phyloP scores from a whole-genome alignment of 2,329 filamentous ascomycete genomes.

The Aschersonia sp. region DNA sequence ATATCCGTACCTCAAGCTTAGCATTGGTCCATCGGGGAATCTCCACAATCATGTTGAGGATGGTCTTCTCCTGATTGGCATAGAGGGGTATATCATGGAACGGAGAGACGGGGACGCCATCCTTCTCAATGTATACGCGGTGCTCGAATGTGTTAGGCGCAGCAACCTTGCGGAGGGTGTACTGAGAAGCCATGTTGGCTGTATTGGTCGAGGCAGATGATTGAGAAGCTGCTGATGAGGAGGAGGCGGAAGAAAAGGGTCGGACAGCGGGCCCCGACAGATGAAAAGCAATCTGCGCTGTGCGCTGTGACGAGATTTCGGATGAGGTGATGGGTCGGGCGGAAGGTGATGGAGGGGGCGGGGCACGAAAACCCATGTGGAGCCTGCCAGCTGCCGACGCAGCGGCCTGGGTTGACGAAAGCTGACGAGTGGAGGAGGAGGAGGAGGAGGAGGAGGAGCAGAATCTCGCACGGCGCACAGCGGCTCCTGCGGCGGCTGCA shows the following conservation, averaged over 20 bases:
- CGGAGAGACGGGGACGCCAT: conserved; percentile 83
- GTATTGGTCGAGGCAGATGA: conserved; percentile 22
- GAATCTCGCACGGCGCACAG: not conserved
- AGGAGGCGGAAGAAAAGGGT: conserved; percentile 5
- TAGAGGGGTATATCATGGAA: conserved; percentile 99
- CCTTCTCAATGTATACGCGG: conserved; percentile 95
- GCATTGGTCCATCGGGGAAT: conserved; percentile 99
- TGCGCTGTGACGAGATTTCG: conserved; percentile 34
- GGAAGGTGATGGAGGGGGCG: conserved; percentile 22
- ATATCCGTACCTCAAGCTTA: conserved; percentile 72
- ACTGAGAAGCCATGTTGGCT: conserved; percentile 47
- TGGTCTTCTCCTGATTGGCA: conserved; percentile 86
- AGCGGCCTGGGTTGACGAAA: not conserved
- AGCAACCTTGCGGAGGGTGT: conserved; percentile 73
- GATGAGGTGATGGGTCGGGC: conserved; percentile 12
- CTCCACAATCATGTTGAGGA: conserved; percentile 99
- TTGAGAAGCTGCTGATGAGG: conserved; percentile 4
- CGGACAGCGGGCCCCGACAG: conserved; percentile 19
- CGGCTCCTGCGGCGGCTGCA: not conserved
- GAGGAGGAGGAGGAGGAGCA: too few relatives aligned
- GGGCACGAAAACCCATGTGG: conserved; percentile 16
- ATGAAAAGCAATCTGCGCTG: conserved; percentile 40
- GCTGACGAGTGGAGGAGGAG: not conserved
- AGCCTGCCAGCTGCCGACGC: not conserved
- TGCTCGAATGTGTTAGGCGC: conserved; percentile 89